These are phyloP conservation scores for Fagopyrum tataricum DNA, from an alignment of 148 eudicot species.

Conservation along the genomic window DNA sequence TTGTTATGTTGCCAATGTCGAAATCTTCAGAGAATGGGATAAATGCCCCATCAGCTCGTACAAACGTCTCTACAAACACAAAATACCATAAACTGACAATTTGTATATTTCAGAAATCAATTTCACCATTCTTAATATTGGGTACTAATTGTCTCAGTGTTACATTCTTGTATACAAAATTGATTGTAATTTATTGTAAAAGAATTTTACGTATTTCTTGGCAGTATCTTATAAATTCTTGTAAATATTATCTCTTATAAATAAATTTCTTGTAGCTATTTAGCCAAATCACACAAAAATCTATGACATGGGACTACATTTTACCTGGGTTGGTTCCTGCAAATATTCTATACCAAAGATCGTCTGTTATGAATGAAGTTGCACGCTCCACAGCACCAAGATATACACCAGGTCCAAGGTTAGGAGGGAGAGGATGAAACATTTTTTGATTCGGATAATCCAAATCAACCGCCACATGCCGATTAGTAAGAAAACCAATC, in stretches of 20 bases:
- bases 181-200: background rate
- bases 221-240: no score
- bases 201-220: no score
- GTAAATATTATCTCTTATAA: no score
- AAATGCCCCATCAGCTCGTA: slow-evolving; percentile 73
- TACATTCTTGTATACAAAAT: no score
- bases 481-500: slow-evolving; percentile 62
- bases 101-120: no score
- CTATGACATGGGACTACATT: slow-evolving; percentile 8
- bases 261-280: no score
- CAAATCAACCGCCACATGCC: slow-evolving; percentile 68
- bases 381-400: slow-evolving; percentile 74
- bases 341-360: slow-evolving; percentile 66
- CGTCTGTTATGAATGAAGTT: slow-evolving; percentile 59
- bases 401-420: slow-evolving; percentile 71
- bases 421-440: slow-evolving; percentile 74
- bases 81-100: background rate
- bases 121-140: no score
- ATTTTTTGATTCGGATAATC: slow-evolving; percentile 70
- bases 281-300: no score
- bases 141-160: no score
- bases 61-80: slow-evolving; percentile 49
- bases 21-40: slow-evolving; percentile 61
- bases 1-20: slow-evolving; percentile 36
- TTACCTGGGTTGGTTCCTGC: slow-evolving; percentile 76